Conservation (phyloP, 2,329 filamentous ascomycete species). For the Akanthomyces uredinophilus region DNA sequence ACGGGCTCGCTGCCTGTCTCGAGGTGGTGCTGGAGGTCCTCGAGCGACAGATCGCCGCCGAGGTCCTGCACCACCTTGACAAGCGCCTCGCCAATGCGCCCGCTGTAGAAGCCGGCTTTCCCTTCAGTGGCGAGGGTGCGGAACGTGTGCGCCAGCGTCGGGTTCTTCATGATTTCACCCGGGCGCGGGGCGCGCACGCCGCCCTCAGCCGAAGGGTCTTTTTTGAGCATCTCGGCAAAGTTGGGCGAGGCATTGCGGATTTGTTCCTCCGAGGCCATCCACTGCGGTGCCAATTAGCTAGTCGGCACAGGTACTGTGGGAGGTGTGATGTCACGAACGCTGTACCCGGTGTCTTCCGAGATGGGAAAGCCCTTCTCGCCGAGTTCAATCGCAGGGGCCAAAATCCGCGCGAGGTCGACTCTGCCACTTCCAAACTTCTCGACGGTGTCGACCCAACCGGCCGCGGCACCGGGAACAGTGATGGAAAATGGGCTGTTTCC, state of each 20-base stretch:
- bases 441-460: constrained; percentile 87
- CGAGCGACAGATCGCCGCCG: constrained; percentile 72
- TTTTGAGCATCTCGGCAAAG: constrained; percentile 79
- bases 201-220: constrained; percentile 59
- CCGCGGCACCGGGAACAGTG: constrained; percentile 84
- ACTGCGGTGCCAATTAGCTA: constrained; percentile 45
- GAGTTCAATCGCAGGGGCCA: constrained; percentile 77
- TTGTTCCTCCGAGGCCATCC: constrained; percentile 58
- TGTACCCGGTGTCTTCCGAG: constrained; percentile 66
- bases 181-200: constrained; percentile 69
- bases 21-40: constrained; percentile 75
- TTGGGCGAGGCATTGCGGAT: constrained; percentile 78
- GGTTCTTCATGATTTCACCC: constrained; percentile 87
- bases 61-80: constrained; percentile 70
- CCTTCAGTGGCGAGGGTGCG: constrained; percentile 70
- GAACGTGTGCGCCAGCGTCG: constrained; percentile 75
- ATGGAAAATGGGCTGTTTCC: constrained; percentile 72
- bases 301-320: neutral
- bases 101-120: constrained; percentile 87
- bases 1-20: constrained; percentile 66
- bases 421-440: constrained; percentile 87
- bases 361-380: constrained; percentile 89
- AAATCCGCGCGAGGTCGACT: constrained; percentile 67
- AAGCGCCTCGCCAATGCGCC: constrained; percentile 73
- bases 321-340: constrained; percentile 45